Evolutionary conservation across 257 asterid genomes (phyloP).

Genomic region (Oldenlandia corymbosa): DNA sequence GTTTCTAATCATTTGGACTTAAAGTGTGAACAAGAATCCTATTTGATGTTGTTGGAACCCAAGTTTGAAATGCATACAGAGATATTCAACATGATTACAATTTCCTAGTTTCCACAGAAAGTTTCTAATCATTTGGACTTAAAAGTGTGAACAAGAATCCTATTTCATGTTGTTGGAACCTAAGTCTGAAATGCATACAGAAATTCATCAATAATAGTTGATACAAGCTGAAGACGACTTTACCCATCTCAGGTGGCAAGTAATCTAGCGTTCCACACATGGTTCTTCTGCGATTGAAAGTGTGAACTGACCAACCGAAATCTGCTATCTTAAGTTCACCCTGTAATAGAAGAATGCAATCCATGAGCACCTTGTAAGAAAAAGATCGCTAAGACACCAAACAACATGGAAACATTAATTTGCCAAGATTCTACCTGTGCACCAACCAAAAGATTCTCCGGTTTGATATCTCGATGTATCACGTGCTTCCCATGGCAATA

Average conservation of each 20-base stretch:
- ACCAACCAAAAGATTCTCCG: conserved; percentile 94
- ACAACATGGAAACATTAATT: neutral
- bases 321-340: conserved; percentile 97
- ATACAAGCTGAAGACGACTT: conserved; percentile 12
- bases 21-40: no score
- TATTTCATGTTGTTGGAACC: no score
- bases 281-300: conserved; percentile 87
- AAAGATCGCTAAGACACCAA: neutral
- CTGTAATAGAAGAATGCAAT: conserved; percentile 31
- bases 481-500: conserved; percentile 98
- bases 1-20: no score
- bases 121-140: no score
- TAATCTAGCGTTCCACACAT: conserved; percentile 99
- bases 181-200: neutral
- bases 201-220: neutral
- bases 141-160: no score
- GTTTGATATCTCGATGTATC: conserved; percentile 92
- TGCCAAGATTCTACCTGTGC: conserved; percentile 47
- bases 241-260: conserved; percentile 99
- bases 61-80: no score
- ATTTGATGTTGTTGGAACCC: no score
- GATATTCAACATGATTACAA: no score
- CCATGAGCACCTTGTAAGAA: no score
- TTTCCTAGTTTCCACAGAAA: no score
- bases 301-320: conserved; percentile 99